These are phyloP conservation scores for Pythium myriotylum DNA, from an alignment of 352 stramenopile genomes.

Conservation along the genomic window DNA sequence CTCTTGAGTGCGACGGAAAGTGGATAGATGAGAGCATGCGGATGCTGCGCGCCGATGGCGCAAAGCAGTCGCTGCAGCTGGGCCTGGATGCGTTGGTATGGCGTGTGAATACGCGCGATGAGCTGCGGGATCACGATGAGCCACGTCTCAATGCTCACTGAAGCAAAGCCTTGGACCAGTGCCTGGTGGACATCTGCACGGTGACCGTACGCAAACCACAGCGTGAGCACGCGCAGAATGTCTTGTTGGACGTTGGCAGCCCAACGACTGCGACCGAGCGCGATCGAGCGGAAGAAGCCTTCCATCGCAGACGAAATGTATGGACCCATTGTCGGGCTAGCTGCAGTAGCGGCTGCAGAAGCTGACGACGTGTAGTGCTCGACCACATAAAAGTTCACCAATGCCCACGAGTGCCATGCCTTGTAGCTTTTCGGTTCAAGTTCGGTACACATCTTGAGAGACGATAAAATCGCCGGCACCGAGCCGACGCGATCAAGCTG, in stretches of 20 bases:
- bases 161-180: slow-evolving; percentile 87
- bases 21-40: slow-evolving; percentile 99
- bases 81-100: slow-evolving; percentile 74
- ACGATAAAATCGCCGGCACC: slow-evolving; percentile 77
- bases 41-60: slow-evolving; percentile 94
- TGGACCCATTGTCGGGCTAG: slow-evolving; percentile 46
- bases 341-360: slow-evolving; percentile 51
- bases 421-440: slow-evolving; percentile 94
- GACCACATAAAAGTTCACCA: slow-evolving; percentile 97
- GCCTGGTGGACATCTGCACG: slow-evolving; percentile 88
- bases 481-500: slow-evolving; percentile 69
- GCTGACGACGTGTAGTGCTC: slow-evolving; percentile 82
- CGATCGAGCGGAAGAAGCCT: slow-evolving; percentile 98
- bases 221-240: slow-evolving; percentile 97
- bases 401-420: slow-evolving; percentile 98
- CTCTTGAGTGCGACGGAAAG: slow-evolving; percentile 97
- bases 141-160: slow-evolving; percentile 98
- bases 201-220: slow-evolving; percentile 98
- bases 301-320: slow-evolving; percentile 94
- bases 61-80: slow-evolving; percentile 88
- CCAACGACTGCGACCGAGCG: slow-evolving; percentile 94
- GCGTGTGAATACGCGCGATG: slow-evolving; percentile 92
- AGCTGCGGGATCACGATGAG: slow-evolving; percentile 99
- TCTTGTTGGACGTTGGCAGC: slow-evolving; percentile 92
- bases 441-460: slow-evolving; percentile 78